phyloP scores from a whole-genome alignment of 192 early-diverging fungal genomes.

The Obelidium mucronatum region DNA sequence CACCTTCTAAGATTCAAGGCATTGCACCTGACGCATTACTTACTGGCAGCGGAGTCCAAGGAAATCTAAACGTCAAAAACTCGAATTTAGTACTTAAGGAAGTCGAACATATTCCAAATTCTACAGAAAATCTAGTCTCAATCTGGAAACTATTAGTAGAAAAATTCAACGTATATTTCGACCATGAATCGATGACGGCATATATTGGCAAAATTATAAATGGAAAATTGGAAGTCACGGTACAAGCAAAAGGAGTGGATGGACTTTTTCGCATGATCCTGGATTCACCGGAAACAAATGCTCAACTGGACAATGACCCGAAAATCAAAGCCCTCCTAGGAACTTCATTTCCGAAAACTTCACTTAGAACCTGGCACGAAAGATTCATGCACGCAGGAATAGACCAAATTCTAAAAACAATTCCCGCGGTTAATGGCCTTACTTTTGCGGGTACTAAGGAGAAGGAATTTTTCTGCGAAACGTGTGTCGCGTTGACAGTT shows the following conservation, averaged over 20 bases:
- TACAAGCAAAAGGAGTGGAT: not conserved
- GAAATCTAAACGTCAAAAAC: not conserved
- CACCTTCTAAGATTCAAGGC: not conserved
- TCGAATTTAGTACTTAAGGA: not conserved
- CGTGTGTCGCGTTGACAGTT: too few species aligned
- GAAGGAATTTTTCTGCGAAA: not conserved
- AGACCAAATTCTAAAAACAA: not conserved
- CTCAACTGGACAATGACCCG: too few species aligned
- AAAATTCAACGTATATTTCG: not conserved
- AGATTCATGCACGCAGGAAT: not conserved
- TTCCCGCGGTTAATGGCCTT: not conserved
- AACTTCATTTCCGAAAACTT: not conserved
- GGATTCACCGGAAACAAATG: not conserved
- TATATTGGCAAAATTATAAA: not conserved
- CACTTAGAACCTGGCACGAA: not conserved
- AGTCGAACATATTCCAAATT: not conserved
- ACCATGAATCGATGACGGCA: not conserved
- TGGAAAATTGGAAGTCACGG: not conserved
- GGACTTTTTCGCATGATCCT: not conserved
- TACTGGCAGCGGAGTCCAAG: not conserved
- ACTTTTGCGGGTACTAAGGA: not conserved
- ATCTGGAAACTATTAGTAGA: not conserved
- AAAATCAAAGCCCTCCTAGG: not conserved
- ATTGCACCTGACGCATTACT: not conserved
- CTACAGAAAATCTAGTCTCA: not conserved